Evolutionary conservation across 306 rosid species (phyloP).

Genomic region (Acacia melanoxylon): DNA sequence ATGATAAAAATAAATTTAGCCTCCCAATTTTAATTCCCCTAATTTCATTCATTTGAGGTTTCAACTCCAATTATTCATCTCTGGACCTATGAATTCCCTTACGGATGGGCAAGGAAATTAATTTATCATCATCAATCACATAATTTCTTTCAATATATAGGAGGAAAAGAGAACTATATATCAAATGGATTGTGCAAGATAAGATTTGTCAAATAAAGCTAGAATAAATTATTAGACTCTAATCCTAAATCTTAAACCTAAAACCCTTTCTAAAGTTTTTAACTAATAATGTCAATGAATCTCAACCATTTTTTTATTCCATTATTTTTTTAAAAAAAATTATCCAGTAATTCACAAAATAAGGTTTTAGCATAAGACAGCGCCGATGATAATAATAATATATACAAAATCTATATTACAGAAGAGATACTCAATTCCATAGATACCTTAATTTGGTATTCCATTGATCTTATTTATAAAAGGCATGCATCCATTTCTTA

Average conservation of each 20-base stretch:
- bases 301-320: not conserved
- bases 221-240: not conserved
- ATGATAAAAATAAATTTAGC: no score
- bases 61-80: no score
- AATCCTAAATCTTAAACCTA: not conserved
- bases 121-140: no score
- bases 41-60: no score
- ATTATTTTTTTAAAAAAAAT: no score
- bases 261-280: not conserved
- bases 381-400: not conserved
- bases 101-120: no score
- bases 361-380: not conserved
- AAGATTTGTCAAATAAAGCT: not conserved
- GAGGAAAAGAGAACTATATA: no score
- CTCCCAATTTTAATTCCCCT: no score
- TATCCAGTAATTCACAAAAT: not conserved
- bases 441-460: not conserved
- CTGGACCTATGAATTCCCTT: no score
- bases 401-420: not conserved
- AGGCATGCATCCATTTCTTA: not conserved
- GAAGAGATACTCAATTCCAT: not conserved
- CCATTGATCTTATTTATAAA: not conserved
- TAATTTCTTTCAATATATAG: no score
- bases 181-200: no score
- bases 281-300: not conserved